These are phyloP conservation scores for Corylus avellana DNA, from an alignment of 306 rosid genomes.

Conservation along the genomic window DNA sequence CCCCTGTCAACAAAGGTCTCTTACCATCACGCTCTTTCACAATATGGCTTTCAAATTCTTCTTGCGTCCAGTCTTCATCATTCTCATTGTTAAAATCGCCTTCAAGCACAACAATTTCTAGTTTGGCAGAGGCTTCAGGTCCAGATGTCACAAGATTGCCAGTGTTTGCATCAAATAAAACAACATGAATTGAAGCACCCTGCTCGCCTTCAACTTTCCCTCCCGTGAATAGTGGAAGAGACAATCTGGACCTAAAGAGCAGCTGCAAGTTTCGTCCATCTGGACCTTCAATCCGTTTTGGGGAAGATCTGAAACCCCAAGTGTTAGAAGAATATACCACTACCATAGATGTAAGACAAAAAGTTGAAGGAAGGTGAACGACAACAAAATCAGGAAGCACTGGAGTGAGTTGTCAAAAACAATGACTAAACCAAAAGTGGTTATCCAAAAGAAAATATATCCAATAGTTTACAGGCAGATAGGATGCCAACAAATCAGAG, in stretches of 20 bases:
- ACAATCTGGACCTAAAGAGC: slow-evolving; percentile 73
- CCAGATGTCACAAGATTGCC: slow-evolving; percentile 66
- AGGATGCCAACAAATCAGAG: neutral
- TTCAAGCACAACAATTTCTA: slow-evolving; percentile 94
- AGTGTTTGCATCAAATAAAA: slow-evolving; percentile 67
- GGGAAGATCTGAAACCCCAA: slow-evolving; percentile 79
- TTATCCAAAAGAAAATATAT: neutral
- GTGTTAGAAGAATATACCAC: slow-evolving; percentile 30
- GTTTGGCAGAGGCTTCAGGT: slow-evolving; percentile 72
- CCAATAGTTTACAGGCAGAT: neutral
- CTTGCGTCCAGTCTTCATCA: slow-evolving; percentile 91
- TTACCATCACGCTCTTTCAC: slow-evolving; percentile 99
- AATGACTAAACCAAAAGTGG: neutral
- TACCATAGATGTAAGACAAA: slow-evolving; percentile 11
- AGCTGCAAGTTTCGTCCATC: slow-evolving; percentile 86
- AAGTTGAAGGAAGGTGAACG: neutral
- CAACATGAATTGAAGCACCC: slow-evolving; percentile 93
- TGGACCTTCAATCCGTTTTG: slow-evolving; percentile 94
- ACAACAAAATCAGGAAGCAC: slow-evolving; percentile 11
- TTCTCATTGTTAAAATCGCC: slow-evolving; percentile 97
- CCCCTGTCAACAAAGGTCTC: slow-evolving; percentile 94
- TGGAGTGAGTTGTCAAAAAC: slow-evolving; percentile 9
- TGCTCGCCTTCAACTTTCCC: slow-evolving; percentile 99
- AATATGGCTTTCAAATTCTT: slow-evolving; percentile 89
- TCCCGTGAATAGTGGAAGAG: slow-evolving; percentile 98